phyloP scores from a whole-genome alignment of 139 green algal genomes.

The Parachlorella kessleri region DNA sequence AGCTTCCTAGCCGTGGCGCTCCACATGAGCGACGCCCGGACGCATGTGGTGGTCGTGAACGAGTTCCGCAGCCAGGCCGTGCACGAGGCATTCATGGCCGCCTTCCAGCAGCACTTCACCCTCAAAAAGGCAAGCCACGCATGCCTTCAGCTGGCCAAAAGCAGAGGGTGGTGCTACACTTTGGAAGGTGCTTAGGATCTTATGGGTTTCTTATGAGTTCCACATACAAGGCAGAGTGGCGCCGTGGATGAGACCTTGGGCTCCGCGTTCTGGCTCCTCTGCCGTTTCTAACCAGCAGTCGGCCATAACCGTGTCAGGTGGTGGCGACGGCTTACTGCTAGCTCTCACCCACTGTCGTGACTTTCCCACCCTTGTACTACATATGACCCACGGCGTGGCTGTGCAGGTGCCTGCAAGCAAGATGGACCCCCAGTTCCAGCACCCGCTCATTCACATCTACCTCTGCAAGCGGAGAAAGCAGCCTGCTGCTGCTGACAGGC shows the following conservation, averaged over 20 bases:
- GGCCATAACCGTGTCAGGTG: no score
- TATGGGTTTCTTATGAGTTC: no score
- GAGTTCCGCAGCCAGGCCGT: constrained; percentile 80
- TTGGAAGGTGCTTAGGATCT: no score
- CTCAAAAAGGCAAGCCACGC: constrained; percentile 60
- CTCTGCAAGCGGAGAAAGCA: constrained; percentile 58
- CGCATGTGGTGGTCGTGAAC: constrained; percentile 69
- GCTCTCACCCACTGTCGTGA: no score
- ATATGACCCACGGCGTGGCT: neutral
- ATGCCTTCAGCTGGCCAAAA: no score
- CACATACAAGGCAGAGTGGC: neutral
- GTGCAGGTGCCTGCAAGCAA: constrained; percentile 44
- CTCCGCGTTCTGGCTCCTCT: no score
- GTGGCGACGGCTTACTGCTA: no score
- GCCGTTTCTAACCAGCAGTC: no score
- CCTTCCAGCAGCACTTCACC: constrained; percentile 61
- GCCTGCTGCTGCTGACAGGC: neutral
- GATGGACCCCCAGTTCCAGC: constrained; percentile 65
- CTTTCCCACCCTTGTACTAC: neutral
- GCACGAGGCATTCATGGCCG: constrained; percentile 64
- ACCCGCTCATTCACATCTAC: constrained; percentile 75
- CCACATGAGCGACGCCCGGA: constrained; percentile 15
- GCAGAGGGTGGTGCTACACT: no score
- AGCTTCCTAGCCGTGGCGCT: constrained; percentile 30
- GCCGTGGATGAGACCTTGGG: neutral